Evolutionary conservation across 1,139 yeast genomes (phyloP).

Genomic region (Sugiyamaella sp.): DNA sequence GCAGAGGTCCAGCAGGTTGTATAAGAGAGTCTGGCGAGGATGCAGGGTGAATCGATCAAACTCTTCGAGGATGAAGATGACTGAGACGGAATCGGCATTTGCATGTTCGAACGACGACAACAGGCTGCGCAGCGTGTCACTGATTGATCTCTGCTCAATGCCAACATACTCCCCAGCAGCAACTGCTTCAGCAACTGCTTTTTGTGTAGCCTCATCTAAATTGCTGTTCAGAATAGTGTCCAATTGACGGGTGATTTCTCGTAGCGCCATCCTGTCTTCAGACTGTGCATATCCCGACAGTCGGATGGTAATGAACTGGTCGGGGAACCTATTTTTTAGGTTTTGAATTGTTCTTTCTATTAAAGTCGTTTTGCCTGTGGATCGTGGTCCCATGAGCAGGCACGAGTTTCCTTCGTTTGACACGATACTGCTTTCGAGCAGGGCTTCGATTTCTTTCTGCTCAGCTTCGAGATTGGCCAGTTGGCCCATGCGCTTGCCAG

Average conservation of each 20-base stretch:
- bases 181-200: slow-evolving; percentile 20
- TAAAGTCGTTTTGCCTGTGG: slow-evolving; percentile 72
- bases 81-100: slow-evolving; percentile 32
- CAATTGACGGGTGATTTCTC: slow-evolving; percentile 84
- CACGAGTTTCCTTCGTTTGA: slow-evolving; percentile 82
- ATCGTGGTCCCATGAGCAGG: slow-evolving; percentile 76
- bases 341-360: slow-evolving; percentile 59
- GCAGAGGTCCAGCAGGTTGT: slow-evolving; percentile 85
- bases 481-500: slow-evolving; percentile 30
- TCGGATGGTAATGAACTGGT: slow-evolving; percentile 59
- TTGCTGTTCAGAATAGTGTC: slow-evolving; percentile 44
- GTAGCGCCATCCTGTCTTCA: slow-evolving; percentile 77
- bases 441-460: slow-evolving; percentile 51
- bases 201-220: slow-evolving; percentile 5
- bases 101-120: slow-evolving; percentile 46
- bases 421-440: slow-evolving; percentile 66
- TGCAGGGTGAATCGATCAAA: slow-evolving; percentile 69
- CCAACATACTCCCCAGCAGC: slow-evolving; percentile 22
- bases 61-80: slow-evolving; percentile 81
- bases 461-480: slow-evolving; percentile 39
- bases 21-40: slow-evolving; percentile 77
- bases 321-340: slow-evolving; percentile 47
- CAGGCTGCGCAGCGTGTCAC: slow-evolving; percentile 57
- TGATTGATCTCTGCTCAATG: slow-evolving; percentile 53
- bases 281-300: slow-evolving; percentile 73